A percentile compares a stretch with the other conserved stretches of the same genome.
phyloP scores from a whole-genome alignment of 2,329 filamentous ascomycete species.

The Conoideocrella luteorostrata region DNA sequence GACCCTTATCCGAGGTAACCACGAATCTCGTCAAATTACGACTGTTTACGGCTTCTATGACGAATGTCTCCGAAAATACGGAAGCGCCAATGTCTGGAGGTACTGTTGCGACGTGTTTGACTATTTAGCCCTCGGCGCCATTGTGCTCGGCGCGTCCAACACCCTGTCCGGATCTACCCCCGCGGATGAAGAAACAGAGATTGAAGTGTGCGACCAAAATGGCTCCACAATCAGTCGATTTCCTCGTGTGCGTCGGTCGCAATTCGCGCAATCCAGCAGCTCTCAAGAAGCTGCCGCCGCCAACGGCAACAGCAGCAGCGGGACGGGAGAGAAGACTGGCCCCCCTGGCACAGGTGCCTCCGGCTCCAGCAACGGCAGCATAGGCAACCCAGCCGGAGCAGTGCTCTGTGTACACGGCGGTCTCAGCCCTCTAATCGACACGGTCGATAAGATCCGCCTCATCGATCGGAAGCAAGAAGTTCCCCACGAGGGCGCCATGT shows the following conservation, averaged over 20 bases:
- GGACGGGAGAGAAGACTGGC: constrained; percentile 42
- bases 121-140: constrained; percentile 84
- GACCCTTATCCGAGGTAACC: constrained; percentile 90
- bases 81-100: constrained; percentile 92
- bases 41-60: constrained; percentile 98
- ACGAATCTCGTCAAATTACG: constrained; percentile 94
- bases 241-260: constrained; percentile 38
- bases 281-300: constrained; percentile 17
- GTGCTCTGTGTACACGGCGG: constrained; percentile 95
- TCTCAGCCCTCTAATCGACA: constrained; percentile 83
- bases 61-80: constrained; percentile 92
- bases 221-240: constrained; percentile 73
- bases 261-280: not conserved
- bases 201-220: constrained; percentile 83
- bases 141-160: constrained; percentile 81
- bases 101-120: constrained; percentile 98
- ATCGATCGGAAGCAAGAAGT: constrained; percentile 97
- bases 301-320: constrained; percentile 10
- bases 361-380: constrained; percentile 56
- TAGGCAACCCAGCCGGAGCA: constrained; percentile 67
- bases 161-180: constrained; percentile 46
- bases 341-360: constrained; percentile 76
- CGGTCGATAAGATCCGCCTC: constrained; percentile 89
- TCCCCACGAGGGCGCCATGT: constrained; percentile 97
- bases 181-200: constrained; percentile 71